Evolutionary conservation across 257 asterid species (phyloP), one percentile per base, ranked within the genome.

Genomic region (Echium plantagineum): DNA sequence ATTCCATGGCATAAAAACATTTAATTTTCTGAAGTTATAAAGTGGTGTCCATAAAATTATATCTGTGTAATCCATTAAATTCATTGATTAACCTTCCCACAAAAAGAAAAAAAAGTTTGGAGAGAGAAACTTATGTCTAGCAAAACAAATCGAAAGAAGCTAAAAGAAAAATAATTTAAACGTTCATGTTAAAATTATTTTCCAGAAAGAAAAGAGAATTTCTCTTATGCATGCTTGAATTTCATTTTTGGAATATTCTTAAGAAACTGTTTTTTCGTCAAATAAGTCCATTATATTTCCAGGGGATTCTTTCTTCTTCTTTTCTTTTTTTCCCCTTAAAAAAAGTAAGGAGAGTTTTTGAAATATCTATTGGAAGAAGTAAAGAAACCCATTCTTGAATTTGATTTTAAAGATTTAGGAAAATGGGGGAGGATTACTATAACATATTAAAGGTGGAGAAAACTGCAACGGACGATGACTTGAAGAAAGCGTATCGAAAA

Each of bases 401-500:
- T 42, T 42, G 49, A 42, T 42, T 24, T 20, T 30, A 59, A 30
- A 32, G 8, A 30, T 28, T 15, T 21, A 32, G 15, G 30, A 55
- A 59, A 55, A 87, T 80, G 94, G 95, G 90, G 60, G 74, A 83
- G 79, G 96, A 87, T 87, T 85, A 85, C 69, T 90, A 87, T 59
- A 76, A 78, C 18, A 71, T 74, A 55, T 72, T 90, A 73, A 83
- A 76, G 47, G 90, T 90, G 63, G 94, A 49, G 22, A 90, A 63
- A 63, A 75, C 69, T 20, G 96, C 95, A n/a, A 83, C 95, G 9
- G 98, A 90, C 0, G 96, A 90, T 66, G 94, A 90, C 79, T 68
- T 90, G 69, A 86, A 90, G 77, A 90, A 80, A 63, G 80, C 97
- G 18, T 90, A 90, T 67, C 78, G 94, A 72, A 84, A 63, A 76